phyloP scores from a whole-genome alignment of 139 green algal genomes.

The Zygnema cylindricum region DNA sequence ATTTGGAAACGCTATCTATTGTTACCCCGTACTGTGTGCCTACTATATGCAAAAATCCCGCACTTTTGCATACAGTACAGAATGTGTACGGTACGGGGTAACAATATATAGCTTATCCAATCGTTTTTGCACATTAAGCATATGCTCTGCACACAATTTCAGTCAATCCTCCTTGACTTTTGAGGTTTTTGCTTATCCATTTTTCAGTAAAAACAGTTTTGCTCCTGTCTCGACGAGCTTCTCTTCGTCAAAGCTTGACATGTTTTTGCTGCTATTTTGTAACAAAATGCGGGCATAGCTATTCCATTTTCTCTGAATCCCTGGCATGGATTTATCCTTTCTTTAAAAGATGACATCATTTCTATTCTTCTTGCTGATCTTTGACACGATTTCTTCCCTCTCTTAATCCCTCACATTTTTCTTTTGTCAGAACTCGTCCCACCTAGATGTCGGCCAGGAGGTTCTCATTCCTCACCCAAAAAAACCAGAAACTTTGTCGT shows the following conservation, averaged over 20 bases:
- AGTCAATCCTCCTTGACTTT: not conserved
- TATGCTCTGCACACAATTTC: no score
- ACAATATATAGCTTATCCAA: no score
- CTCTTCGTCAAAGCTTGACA: not conserved
- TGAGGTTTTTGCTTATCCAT: not conserved
- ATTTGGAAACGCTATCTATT: no score
- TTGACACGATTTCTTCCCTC: not conserved
- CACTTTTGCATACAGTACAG: no score
- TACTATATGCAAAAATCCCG: no score
- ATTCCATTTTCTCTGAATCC: not conserved
- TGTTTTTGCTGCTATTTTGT: not conserved
- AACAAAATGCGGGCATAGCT: no score
- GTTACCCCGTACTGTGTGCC: no score
- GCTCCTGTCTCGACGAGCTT: not conserved
- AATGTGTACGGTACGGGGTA: no score
- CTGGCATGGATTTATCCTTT: not conserved
- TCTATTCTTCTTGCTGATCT: not conserved
- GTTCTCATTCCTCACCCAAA: slow-evolving; percentile 17
- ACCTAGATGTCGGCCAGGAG: slow-evolving; percentile 35
- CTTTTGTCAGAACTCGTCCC: slow-evolving; percentile 19
- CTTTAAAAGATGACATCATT: not conserved
- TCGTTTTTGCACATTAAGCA: no score
- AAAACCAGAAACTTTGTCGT: not conserved
- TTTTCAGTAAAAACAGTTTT: not conserved
- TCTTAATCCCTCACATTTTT: not conserved